A percentile compares a stretch with the other conserved stretches of the same genome.
These are phyloP conservation scores for Saccharomyces hybrid DNA, from an alignment of 1,139 yeast species.

Conservation along the genomic window DNA sequence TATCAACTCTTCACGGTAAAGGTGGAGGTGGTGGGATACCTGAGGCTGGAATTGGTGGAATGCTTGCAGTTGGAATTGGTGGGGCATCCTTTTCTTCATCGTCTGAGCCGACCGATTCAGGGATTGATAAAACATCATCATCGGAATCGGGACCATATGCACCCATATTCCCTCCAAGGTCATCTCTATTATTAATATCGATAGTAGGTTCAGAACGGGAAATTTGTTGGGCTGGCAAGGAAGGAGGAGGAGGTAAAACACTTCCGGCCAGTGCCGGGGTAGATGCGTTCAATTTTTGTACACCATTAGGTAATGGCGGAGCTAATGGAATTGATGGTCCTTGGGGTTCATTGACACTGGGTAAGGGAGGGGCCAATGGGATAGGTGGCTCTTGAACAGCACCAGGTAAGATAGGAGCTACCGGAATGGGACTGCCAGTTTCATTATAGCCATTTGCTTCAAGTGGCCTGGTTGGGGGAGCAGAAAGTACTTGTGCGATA, in stretches of 20 bases:
- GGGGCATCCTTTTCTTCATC: slow-evolving; percentile 15
- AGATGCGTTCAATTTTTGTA: not conserved
- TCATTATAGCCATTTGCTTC: not conserved
- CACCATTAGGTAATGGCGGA: slow-evolving; percentile 13
- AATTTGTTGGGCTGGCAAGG: slow-evolving; percentile 14
- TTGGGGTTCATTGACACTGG: slow-evolving; percentile 1
- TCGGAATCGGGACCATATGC: slow-evolving; percentile 14
- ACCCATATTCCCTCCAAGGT: not conserved
- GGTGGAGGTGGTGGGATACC: slow-evolving; percentile 31
- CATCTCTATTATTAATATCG: slow-evolving; percentile 2
- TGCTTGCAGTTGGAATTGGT: slow-evolving; percentile 10
- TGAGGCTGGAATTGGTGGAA: slow-evolving; percentile 13
- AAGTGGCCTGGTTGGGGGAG: not conserved
- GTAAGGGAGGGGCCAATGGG: slow-evolving; percentile 32
- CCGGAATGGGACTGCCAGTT: slow-evolving; percentile 22
- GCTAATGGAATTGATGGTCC: slow-evolving; percentile 19
- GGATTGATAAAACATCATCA: slow-evolving; percentile 32
- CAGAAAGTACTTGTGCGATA: slow-evolving; percentile 13
- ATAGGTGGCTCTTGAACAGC: slow-evolving; percentile 21
- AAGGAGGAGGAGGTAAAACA: slow-evolving; percentile 25
- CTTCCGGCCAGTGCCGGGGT: slow-evolving; percentile 1
- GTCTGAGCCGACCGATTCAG: slow-evolving; percentile 33
- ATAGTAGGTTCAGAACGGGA: not conserved
- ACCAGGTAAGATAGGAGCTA: slow-evolving; percentile 27
- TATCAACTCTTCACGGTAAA: slow-evolving; percentile 12